Evolutionary conservation across 2,329 filamentous ascomycete genomes (phyloP).

Genomic region (Aspergillus thermomutatus): DNA sequence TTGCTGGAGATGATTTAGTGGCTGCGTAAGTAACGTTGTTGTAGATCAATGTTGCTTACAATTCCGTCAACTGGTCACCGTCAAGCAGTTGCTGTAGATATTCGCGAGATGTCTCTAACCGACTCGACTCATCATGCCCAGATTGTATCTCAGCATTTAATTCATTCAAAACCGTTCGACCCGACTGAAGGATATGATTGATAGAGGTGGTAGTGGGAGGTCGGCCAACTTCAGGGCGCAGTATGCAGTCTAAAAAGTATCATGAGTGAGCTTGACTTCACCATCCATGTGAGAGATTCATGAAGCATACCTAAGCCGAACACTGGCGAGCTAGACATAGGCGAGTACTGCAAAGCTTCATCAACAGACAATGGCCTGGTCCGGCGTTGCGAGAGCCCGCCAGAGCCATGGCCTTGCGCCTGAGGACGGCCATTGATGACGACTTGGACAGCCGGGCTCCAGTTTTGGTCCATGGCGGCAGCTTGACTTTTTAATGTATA

Average conservation of each 20-base stretch:
- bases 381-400: conserved; percentile 26
- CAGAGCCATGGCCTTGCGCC: conserved; percentile 20
- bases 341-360: conserved; percentile 48
- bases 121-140: conserved; percentile 55
- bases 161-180: conserved; percentile 56
- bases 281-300: conserved; percentile 5
- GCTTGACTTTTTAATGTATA: conserved; percentile 20
- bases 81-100: conserved; percentile 73
- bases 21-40: conserved; percentile 11
- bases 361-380: conserved; percentile 42
- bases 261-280: conserved; percentile 18
- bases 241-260: conserved; percentile 35
- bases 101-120: conserved; percentile 67
- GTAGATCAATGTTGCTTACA: conserved; percentile 29
- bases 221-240: conserved; percentile 41
- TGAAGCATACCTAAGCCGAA: conserved; percentile 42
- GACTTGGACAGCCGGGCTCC: conserved; percentile 40
- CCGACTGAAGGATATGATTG: conserved; percentile 49
- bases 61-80: conserved; percentile 56
- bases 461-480: conserved; percentile 39
- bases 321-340: conserved; percentile 48
- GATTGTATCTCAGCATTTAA: conserved; percentile 69
- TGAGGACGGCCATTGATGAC: conserved; percentile 38
- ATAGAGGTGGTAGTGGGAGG: conserved; percentile 39
- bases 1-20: conserved; percentile 29